Evolutionary conservation across 2,329 filamentous ascomycete genomes (phyloP).

Genomic region (Penicillium sp.): DNA sequence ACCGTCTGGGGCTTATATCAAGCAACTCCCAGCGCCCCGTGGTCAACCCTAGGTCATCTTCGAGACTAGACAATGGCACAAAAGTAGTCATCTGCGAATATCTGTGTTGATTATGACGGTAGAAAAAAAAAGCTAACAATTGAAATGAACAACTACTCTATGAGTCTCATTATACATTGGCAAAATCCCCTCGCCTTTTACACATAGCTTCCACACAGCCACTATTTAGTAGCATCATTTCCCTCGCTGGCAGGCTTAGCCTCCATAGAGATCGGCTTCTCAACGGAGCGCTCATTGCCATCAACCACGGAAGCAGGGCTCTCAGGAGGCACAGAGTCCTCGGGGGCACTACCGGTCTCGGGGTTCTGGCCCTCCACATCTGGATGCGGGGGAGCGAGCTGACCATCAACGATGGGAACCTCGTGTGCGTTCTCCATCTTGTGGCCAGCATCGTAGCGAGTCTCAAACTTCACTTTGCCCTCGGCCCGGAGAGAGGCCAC

Average conservation of each 20-base stretch:
- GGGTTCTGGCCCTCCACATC: constrained; percentile 61
- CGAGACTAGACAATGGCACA: neutral
- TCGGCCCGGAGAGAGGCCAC: constrained; percentile 71
- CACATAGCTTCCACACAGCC: constrained; percentile 7
- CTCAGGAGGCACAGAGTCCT: constrained; percentile 37
- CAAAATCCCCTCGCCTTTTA: constrained; percentile 6
- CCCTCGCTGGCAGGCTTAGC: constrained; percentile 51
- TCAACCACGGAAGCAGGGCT: constrained; percentile 44
- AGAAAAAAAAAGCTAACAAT: constrained; percentile 10
- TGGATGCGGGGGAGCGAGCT: constrained; percentile 55
- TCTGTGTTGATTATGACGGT: constrained; percentile 2
- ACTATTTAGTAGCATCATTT: constrained; percentile 47
- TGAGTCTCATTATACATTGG: constrained; percentile 24
- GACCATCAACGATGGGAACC: constrained; percentile 50
- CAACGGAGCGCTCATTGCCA: constrained; percentile 39
- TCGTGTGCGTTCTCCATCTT: constrained; percentile 78
- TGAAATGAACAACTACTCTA: constrained; percentile 14
- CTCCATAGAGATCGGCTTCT: constrained; percentile 38
- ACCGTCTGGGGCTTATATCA: neutral
- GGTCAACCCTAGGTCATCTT: no score
- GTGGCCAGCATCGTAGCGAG: constrained; percentile 92
- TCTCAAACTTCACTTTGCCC: constrained; percentile 94
- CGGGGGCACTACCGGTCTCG: constrained; percentile 52
- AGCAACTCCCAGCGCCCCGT: no score
- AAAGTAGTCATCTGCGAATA: neutral